Percentiles rank a stretch among this genome's conserved stretches.
phyloP scores from a whole-genome alignment of 2,329 filamentous ascomycete species.

The Aureobasidium pullulans region DNA sequence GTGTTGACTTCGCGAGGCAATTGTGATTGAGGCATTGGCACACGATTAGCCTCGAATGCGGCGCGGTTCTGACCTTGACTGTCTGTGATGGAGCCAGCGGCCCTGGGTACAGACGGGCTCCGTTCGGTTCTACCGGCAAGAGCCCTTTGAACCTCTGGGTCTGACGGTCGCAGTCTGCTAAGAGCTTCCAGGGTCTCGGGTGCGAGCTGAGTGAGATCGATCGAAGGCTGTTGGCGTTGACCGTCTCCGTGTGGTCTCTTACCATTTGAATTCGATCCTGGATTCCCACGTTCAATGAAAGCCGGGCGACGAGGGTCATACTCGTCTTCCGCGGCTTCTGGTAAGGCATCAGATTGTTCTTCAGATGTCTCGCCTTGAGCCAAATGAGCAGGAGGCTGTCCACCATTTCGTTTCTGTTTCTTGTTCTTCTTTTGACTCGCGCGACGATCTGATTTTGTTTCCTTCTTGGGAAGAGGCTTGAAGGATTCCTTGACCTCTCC shows the following conservation, averaged over 20 bases:
- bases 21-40: background rate
- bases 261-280: background rate
- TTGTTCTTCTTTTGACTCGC: conserved; percentile 22
- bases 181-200: conserved; percentile 11
- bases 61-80: background rate
- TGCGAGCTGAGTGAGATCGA: conserved; percentile 9
- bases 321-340: conserved; percentile 38
- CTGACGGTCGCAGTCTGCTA: background rate
- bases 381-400: background rate
- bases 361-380: background rate
- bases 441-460: conserved; percentile 16
- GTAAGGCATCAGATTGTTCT: conserved; percentile 23
- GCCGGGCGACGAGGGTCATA: conserved; percentile 40
- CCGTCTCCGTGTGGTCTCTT: background rate
- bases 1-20: background rate
- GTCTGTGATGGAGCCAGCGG: background rate
- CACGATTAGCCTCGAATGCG: background rate
- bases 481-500: conserved; percentile 21
- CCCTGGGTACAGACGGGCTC: conserved; percentile 4
- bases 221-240: conserved; percentile 2
- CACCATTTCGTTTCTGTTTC: conserved; percentile 25
- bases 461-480: background rate
- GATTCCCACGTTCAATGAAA: background rate
- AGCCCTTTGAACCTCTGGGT: background rate
- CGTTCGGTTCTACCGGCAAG: background rate